Base-by-base conservation (phyloP, 179 eudicot species). In the Spinacia oleracea region DNA sequence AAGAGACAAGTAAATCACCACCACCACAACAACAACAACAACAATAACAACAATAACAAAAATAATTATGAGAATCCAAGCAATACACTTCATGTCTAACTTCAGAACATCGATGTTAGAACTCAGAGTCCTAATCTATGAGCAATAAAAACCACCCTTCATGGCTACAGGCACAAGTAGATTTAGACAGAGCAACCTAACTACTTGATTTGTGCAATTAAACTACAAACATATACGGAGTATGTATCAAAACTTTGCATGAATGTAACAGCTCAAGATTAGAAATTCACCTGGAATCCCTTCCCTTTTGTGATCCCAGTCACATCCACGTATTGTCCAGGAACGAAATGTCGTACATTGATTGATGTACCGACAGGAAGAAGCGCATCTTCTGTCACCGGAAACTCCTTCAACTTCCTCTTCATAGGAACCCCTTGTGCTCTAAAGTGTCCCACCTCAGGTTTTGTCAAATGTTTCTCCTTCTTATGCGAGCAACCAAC, bases 381-480 rank as follows among this genome's bases (percentile, higher is more conserved):
- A 75, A 96, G 90, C 2, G 90, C 98, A 73, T 96, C 99, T 79
- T 88, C 93, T 1, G 99, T 88, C 59, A 96, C 97, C 2, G 96
- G 97, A 72, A 96, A 96, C 90, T 96, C 99, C 84, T 84, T 91
- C 83, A 96, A 80, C 84, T 93, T 96, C 87, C 99, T 89, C 87
- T 90, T 96, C 93, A 96, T 78, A 27, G 98, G 97, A 72, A 96
- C 99, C 65, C 98, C 97, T 87, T 96, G 99, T 64, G 99, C 97
- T 87, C 98, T 90, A 81, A 93, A 96, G 88, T 96, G 99, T 27
- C 99, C 99, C 78, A 96, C 88, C 85, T 93, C 98, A 1, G 99
- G 98, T 73, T 92, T 89, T 12, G 92, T 90, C 86, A 96, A 86
- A 83, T 96, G 98, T 74, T 96, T 93, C 55, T 88, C 94, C 88